Conservation (phyloP, 352 stramenopile genomes). For the Pythium sukuiense region DNA sequence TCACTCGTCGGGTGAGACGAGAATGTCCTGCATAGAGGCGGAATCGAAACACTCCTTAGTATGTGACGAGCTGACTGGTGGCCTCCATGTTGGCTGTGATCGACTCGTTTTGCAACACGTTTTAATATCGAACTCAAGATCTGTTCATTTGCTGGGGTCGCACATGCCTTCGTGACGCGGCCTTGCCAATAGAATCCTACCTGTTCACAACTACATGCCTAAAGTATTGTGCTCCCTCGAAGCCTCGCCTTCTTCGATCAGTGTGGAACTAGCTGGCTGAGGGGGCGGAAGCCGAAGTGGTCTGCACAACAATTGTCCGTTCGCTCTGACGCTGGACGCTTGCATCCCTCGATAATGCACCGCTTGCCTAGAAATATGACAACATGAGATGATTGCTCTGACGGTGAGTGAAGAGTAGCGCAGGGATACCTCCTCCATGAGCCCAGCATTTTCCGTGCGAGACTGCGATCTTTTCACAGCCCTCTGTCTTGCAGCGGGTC, state of each 20-base stretch:
- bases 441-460: constrained; percentile 46
- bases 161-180: neutral
- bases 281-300: constrained; percentile 15
- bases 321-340: constrained; percentile 26
- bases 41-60: neutral
- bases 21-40: neutral
- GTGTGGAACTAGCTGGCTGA: constrained; percentile 1
- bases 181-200: neutral
- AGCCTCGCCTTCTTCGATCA: neutral
- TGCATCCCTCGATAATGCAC: constrained; percentile 27
- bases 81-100: neutral
- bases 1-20: too few species aligned
- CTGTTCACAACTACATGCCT: neutral
- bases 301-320: constrained; percentile 32
- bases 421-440: constrained; percentile 26
- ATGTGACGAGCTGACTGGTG: neutral
- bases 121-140: neutral
- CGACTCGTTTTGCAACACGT: neutral
- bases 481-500: constrained; percentile 34
- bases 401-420: neutral
- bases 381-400: neutral
- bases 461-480: constrained; percentile 39
- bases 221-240: neutral
- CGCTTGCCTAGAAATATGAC: constrained; percentile 22
- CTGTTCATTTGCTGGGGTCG: neutral